phyloP scores from a whole-genome alignment of 148 eudicot species.

The Fagopyrum homotropicum region DNA sequence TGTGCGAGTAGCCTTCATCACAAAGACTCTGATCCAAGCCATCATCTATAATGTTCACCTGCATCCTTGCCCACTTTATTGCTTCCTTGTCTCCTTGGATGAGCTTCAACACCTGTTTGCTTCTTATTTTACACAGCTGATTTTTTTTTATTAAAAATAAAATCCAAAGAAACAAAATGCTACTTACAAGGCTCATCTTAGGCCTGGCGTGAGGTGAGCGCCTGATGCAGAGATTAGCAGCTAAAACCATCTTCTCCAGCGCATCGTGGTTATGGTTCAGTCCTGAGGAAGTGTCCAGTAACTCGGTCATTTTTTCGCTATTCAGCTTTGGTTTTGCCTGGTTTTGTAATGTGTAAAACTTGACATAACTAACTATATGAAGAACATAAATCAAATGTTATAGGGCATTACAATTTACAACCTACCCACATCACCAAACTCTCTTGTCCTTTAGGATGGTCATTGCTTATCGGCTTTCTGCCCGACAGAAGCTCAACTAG shows the following conservation, averaged over 20 bases:
- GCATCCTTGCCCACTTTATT: background rate
- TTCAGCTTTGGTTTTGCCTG: constrained; percentile 76
- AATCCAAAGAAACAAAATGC: no score
- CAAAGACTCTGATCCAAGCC: no score
- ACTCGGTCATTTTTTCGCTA: constrained; percentile 47
- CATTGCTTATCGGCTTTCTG: constrained; percentile 73
- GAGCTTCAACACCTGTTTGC: background rate
- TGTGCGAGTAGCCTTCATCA: no score
- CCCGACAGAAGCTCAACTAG: constrained; percentile 97
- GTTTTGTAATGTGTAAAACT: background rate
- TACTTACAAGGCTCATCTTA: background rate
- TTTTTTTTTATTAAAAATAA: no score
- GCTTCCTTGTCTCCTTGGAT: background rate
- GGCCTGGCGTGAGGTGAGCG: background rate
- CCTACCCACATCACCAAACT: constrained; percentile 98
- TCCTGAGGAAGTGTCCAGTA: constrained; percentile 59
- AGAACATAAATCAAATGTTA: background rate
- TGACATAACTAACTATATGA: background rate
- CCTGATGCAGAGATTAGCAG: constrained; percentile 62
- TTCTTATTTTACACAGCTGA: no score
- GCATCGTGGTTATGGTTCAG: constrained; percentile 43
- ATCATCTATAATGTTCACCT: background rate
- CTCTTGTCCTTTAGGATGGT: constrained; percentile 68
- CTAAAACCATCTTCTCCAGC: constrained; percentile 79
- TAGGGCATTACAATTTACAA: background rate